Conservation (phyloP, 2,329 filamentous ascomycete genomes). For the Claviceps sp. region DNA sequence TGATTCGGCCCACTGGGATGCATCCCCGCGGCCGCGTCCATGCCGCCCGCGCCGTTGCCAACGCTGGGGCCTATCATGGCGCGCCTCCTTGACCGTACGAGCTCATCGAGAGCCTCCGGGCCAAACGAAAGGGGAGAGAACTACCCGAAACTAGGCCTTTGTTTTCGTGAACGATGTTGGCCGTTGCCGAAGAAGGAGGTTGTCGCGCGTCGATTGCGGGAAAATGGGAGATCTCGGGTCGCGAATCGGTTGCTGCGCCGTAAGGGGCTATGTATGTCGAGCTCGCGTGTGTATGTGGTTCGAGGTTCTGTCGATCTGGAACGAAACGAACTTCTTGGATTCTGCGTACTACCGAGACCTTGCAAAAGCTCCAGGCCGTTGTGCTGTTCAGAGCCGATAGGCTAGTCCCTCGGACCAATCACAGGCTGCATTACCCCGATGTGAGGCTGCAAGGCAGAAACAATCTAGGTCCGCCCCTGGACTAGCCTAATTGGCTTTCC, state of each 20-base stretch:
- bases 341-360: background rate
- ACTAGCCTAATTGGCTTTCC: too few species aligned
- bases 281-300: too few species aligned
- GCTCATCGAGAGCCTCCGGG: slow-evolving; percentile 23
- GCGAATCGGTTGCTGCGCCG: too few species aligned
- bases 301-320: background rate
- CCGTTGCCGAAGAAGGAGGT: background rate
- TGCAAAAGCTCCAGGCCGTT: slow-evolving; percentile 11
- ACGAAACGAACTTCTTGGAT: background rate
- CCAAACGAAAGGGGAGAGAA: slow-evolving; percentile 10
- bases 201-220: too few species aligned
- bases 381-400: slow-evolving; percentile 7
- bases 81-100: slow-evolving; percentile 21
- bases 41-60: slow-evolving; percentile 32
- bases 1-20: slow-evolving; percentile 33
- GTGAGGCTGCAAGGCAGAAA: slow-evolving; percentile 28
- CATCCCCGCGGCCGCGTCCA: slow-evolving; percentile 34
- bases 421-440: slow-evolving; percentile 5
- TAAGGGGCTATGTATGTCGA: too few species aligned
- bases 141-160: slow-evolving; percentile 7
- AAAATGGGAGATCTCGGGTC: too few species aligned
- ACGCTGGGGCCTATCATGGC: slow-evolving; percentile 29
- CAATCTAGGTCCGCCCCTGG: background rate
- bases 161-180: background rate
- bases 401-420: slow-evolving; percentile 16